Conservation (phyloP, 805 yeast species). For the Barnettozyma siamensis region DNA sequence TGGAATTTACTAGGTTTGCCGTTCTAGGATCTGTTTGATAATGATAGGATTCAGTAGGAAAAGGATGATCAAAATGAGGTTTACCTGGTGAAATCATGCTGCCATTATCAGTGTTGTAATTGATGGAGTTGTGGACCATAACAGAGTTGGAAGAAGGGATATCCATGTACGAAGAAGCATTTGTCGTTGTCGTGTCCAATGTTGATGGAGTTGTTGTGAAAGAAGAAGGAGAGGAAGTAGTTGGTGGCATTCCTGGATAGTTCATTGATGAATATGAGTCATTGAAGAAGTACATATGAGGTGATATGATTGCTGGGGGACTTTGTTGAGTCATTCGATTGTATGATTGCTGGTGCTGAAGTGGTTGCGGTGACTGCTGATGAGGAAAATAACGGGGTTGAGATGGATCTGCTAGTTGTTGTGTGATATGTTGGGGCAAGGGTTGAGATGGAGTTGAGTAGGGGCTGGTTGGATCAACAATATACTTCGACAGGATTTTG, state of each 20-base stretch:
- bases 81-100: no score
- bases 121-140: no score
- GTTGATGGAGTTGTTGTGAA: neutral
- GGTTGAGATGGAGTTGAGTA: neutral
- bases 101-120: no score
- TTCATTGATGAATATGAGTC: neutral
- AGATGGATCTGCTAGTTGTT: neutral
- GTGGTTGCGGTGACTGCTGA: neutral
- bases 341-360: no score
- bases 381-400: conserved; percentile 2
- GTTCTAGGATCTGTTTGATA: neutral
- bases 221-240: neutral
- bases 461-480: conserved; percentile 16
- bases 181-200: neutral
- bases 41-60: neutral
- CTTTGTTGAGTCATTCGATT: no score
- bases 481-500: conserved; percentile 55
- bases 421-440: neutral
- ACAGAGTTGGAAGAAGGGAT: neutral
- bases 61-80: neutral
- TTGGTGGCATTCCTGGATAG: conserved; percentile 3
- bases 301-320: neutral
- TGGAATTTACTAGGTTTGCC: no score
- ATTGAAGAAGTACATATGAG: neutral
- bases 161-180: neutral